Evolutionary conservation across 495 filamentous ascomycete genomes (phyloP).

Genomic region (Lichenothelia convexa): DNA sequence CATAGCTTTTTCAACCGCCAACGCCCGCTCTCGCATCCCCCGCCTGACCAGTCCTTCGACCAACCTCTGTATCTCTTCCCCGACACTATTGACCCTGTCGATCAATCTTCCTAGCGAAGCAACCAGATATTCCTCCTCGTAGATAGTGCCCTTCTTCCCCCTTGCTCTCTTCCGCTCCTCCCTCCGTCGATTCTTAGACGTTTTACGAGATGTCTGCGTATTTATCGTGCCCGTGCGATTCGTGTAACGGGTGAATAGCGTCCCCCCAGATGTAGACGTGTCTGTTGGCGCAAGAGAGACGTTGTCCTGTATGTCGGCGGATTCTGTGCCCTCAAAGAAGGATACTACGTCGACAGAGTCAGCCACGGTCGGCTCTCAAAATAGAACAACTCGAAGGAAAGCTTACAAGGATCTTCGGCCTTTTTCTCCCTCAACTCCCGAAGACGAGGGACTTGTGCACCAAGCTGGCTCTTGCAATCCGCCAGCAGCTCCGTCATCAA

Average conservation of each 20-base stretch:
- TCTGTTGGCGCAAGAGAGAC: constrained; percentile 78
- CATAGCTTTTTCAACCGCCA: constrained; percentile 54
- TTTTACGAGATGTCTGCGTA: constrained; percentile 48
- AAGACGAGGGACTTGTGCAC: constrained; percentile 69
- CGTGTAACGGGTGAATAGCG: constrained; percentile 84
- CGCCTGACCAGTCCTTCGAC: constrained; percentile 58
- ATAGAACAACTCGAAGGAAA: no score
- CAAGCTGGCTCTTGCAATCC: constrained; percentile 72
- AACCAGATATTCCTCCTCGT: constrained; percentile 92
- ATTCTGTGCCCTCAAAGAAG: constrained; percentile 37
- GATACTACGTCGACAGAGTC: constrained; percentile 44
- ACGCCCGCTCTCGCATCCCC: constrained; percentile 71
- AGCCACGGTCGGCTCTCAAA: not conserved
- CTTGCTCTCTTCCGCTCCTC: constrained; percentile 91
- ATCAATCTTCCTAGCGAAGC: constrained; percentile 70
- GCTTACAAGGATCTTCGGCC: constrained; percentile 50
- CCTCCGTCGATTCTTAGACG: constrained; percentile 60
- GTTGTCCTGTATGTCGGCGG: constrained; percentile 67
- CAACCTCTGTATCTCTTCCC: constrained; percentile 49
- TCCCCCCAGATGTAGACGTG: constrained; percentile 53
- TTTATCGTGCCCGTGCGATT: constrained; percentile 49
- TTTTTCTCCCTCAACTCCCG: constrained; percentile 65
- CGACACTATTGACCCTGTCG: constrained; percentile 57
- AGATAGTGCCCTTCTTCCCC: constrained; percentile 89
- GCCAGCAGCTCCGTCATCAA: constrained; percentile 72